These are phyloP conservation scores for Fusarium nanum DNA, from an alignment of 2,329 filamentous ascomycete genomes.

Conservation along the genomic window DNA sequence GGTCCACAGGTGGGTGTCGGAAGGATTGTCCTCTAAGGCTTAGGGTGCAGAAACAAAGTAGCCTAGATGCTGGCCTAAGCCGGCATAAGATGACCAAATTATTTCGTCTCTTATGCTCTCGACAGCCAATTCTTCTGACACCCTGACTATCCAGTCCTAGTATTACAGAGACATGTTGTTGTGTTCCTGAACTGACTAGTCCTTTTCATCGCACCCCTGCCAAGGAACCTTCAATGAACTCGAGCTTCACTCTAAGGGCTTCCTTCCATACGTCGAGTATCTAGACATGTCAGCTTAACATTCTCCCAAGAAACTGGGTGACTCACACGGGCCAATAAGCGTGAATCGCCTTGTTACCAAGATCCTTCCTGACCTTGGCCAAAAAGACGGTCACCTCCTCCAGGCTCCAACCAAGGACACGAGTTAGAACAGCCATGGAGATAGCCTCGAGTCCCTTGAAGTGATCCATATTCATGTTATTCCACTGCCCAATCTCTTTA, in stretches of 20 bases:
- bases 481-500: conserved; percentile 36
- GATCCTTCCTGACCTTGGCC: conserved; percentile 23
- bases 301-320: accelerated
- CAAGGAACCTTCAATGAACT: neutral
- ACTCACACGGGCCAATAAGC: conserved; percentile 40
- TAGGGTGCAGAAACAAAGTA: too few species aligned
- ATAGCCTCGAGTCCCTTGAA: conserved; percentile 30
- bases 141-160: neutral
- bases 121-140: too few species aligned
- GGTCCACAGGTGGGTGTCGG: too few species aligned
- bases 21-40: too few species aligned
- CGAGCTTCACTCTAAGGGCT: neutral
- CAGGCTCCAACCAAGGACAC: conserved; percentile 23
- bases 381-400: conserved; percentile 26
- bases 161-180: neutral
- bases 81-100: too few species aligned
- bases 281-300: neutral
- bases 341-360: conserved; percentile 30
- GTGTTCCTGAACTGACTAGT: neutral
- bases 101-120: too few species aligned
- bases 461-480: conserved; percentile 22
- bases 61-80: too few species aligned
- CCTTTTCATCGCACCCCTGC: neutral
- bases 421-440: conserved; percentile 23
- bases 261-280: conserved; percentile 25